Evolutionary conservation across 192 early-diverging fungal species (phyloP), one percentile per base, ranked within the genome.

Genomic region (Entomortierella beljakovae): DNA sequence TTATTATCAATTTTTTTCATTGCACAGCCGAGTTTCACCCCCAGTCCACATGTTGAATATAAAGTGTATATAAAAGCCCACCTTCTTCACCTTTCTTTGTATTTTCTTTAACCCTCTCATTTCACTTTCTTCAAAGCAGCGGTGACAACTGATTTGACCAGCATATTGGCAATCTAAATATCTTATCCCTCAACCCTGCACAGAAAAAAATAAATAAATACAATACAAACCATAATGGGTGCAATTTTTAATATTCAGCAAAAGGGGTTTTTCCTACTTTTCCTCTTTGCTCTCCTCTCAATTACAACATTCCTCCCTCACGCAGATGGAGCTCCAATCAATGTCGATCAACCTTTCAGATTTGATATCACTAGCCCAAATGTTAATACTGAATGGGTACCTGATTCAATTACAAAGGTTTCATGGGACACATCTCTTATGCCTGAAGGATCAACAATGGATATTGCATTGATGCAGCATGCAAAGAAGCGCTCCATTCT

Each of bases 391-490:
- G 29, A 35, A 15, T 64, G 62, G 51, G 7, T 40, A 13, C 15
- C 40, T 6, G 48, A 54, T 32, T 54, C 62, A 0, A 23, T 64
- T 16, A 6, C 34, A 7, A 28, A 35, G 1, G 35, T 66, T 31
- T 23, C 64, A 5, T 66, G 64, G 64, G 64, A 57, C 20, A n/a
- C n/a, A 11, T 32, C 53, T 10, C 1, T 11, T 2, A 55, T 66
- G 22, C 53, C 64, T 2, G 18, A 28, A 15, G 64, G 54, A 2
- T 46, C 65, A 29, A 68, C 65, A 3, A 54, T 68, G 20, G 65
- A 68, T 40, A 50, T 50, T 28, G 31, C 37, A 20, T 56, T 68
- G 15, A 11, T 68, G 32, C 52, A 68, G 18, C 65, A 48, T 46
- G 42, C 35, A 10, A 38, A 56, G 32, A 48, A 58, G 13, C 23